phyloP scores from a whole-genome alignment of 2,329 filamentous ascomycete genomes.

The Aspergillus calidoustus region DNA sequence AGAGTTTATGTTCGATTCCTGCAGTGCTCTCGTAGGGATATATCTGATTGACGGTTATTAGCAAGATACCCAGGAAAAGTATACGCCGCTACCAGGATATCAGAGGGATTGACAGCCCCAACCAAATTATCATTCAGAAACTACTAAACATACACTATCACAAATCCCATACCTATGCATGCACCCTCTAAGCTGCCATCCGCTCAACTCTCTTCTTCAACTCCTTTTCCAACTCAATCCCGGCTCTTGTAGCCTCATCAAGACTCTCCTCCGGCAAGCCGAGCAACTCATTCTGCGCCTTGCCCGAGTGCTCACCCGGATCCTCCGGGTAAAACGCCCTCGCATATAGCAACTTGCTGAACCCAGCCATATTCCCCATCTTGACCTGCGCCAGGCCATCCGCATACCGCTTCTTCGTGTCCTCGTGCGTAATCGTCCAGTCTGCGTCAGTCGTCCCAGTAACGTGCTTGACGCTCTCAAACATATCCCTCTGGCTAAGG shows the following conservation, averaged over 20 bases:
- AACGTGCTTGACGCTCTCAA: conserved; percentile 64
- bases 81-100: too few species aligned
- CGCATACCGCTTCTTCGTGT: conserved; percentile 52
- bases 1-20: too few species aligned
- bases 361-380: conserved; percentile 51
- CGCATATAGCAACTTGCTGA: conserved; percentile 58
- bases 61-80: too few species aligned
- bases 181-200: too few species aligned
- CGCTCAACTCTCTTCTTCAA: neutral
- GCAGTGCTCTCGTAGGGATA: too few species aligned
- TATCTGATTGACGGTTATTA: too few species aligned
- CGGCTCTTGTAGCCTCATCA: conserved; percentile 59
- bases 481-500: conserved; percentile 67
- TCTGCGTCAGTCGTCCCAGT: conserved; percentile 62
- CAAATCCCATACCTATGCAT: too few species aligned
- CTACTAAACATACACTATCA: too few species aligned
- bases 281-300: conserved; percentile 58
- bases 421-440: conserved; percentile 62
- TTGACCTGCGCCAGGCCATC: conserved; percentile 54
- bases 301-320: conserved; percentile 48
- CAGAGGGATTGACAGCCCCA: too few species aligned
- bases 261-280: conserved; percentile 63
- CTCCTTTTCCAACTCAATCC: conserved; percentile 51
- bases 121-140: too few species aligned
- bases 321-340: conserved; percentile 56